These are phyloP conservation scores for Beauveria varroae DNA, from an alignment of 2,329 filamentous ascomycete genomes.

Conservation along the genomic window DNA sequence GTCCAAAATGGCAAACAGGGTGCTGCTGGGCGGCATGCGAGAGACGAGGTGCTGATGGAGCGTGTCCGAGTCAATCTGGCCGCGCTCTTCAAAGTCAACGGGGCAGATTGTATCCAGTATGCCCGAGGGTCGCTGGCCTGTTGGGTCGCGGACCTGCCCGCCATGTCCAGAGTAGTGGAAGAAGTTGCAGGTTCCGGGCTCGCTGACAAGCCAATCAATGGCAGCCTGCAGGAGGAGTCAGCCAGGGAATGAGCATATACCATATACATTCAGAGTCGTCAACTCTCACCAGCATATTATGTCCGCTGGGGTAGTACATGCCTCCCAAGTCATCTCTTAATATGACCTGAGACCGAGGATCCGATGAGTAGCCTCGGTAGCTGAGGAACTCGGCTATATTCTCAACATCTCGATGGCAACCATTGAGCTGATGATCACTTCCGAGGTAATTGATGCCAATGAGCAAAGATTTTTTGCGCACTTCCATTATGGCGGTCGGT, in stretches of 20 bases:
- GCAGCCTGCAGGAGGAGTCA: conserved; percentile 26
- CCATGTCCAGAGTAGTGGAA: conserved; percentile 54
- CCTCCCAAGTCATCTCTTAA: conserved; percentile 27
- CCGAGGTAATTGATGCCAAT: conserved; percentile 57
- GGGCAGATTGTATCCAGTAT: conserved; percentile 52
- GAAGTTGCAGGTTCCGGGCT: conserved; percentile 49
- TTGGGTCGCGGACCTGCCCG: conserved; percentile 47
- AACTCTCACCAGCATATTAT: conserved; percentile 52
- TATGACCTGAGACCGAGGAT: conserved; percentile 10
- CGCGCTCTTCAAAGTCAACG: conserved; percentile 44
- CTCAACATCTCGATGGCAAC: conserved; percentile 55
- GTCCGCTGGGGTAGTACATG: conserved; percentile 48
- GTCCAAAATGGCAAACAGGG: conserved; percentile 49
- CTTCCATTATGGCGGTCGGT: neutral
- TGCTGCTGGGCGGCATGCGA: conserved; percentile 58
- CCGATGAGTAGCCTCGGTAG: conserved; percentile 8
- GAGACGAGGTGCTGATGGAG: conserved; percentile 58
- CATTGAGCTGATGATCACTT: conserved; percentile 47
- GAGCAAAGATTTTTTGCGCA: conserved; percentile 39
- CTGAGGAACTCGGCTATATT: conserved; percentile 50
- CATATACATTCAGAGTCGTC: conserved; percentile 34
- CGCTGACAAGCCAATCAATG: conserved; percentile 53
- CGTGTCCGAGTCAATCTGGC: conserved; percentile 51
- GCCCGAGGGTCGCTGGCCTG: conserved; percentile 50
- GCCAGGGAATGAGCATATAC: conserved; percentile 21